Percentiles rank a stretch among this genome's conserved stretches.
These are phyloP conservation scores for Sugiyamaella qingdaonensis DNA, from an alignment of 805 yeast species.

Conservation along the genomic window DNA sequence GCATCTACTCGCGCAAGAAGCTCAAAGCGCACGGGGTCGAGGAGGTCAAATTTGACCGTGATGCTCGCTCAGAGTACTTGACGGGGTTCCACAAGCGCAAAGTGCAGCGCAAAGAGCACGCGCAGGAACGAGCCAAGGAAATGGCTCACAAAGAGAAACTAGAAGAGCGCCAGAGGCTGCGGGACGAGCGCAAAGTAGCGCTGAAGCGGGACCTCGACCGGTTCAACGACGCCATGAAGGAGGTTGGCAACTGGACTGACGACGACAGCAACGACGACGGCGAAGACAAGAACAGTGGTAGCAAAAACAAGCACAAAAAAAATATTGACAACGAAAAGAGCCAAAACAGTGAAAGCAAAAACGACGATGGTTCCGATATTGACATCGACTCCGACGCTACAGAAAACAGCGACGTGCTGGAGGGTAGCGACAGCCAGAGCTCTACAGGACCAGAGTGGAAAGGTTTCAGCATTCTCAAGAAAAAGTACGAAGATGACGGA, in stretches of 20 bases:
- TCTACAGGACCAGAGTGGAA: conserved; percentile 28
- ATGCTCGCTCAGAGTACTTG: conserved; percentile 72
- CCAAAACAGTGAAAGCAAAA: conserved; percentile 29
- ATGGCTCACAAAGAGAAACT: conserved; percentile 67
- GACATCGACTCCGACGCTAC: neutral
- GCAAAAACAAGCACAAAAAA: conserved; percentile 2
- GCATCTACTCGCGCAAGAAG: conserved; percentile 67
- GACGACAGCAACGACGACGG: conserved; percentile 24
- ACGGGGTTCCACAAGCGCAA: conserved; percentile 97
- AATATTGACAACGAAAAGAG: conserved; percentile 11
- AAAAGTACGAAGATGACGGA: conserved; percentile 38
- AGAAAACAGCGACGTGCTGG: conserved; percentile 34
- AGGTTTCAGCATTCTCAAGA: conserved; percentile 47
- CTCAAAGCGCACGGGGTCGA: conserved; percentile 59
- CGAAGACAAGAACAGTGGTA: conserved; percentile 16
- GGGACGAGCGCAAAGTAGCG: conserved; percentile 67
- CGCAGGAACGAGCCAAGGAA: conserved; percentile 70
- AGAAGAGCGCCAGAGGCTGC: conserved; percentile 66
- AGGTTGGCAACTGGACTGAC: conserved; percentile 25
- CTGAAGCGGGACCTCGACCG: conserved; percentile 60
- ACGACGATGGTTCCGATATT: conserved; percentile 34
- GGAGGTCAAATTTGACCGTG: conserved; percentile 81
- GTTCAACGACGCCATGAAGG: conserved; percentile 46
- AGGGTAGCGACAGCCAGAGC: conserved; percentile 27
- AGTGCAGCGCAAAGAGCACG: conserved; percentile 80